Percentiles rank a stretch among this genome's conserved stretches.
phyloP scores from a whole-genome alignment of 495 filamentous ascomycete genomes.

The Podospora comata region DNA sequence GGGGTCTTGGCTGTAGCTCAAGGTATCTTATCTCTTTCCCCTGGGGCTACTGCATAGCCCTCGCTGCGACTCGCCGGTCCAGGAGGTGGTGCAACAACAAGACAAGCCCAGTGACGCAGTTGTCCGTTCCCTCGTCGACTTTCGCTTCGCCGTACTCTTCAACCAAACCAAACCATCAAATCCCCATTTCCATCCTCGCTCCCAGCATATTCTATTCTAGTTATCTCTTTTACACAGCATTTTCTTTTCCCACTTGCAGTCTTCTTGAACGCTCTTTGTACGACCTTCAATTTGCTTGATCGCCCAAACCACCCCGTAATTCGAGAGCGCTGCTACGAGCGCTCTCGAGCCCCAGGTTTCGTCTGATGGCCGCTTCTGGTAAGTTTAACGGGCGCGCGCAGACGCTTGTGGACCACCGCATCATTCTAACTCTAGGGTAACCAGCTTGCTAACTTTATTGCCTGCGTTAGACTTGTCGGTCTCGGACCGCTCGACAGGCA shows the following conservation, averaged over 20 bases:
- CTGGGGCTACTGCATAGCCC: too few species aligned
- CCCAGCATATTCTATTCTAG: not conserved
- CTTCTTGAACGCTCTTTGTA: not conserved
- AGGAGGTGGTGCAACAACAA: not conserved
- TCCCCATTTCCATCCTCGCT: not conserved
- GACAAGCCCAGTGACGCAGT: not conserved
- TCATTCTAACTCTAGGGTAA: not conserved
- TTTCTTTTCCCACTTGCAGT: not conserved
- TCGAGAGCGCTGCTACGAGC: not conserved
- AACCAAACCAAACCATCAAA: not conserved
- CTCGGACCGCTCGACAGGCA: not conserved
- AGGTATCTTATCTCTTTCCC: not conserved
- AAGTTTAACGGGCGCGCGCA: not conserved
- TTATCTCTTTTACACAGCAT: not conserved
- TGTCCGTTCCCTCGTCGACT: not conserved
- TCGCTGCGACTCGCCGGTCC: too few species aligned
- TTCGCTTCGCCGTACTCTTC: not conserved
- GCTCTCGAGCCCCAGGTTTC: not conserved
- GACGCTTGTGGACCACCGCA: not conserved
- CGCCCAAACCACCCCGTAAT: not conserved
- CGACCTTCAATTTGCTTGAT: not conserved
- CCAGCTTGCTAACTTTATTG: not conserved
- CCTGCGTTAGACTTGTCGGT: not conserved
- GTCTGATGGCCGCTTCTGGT: not conserved
- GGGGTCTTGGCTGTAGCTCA: not conserved